Evolutionary conservation across 495 filamentous ascomycete genomes (phyloP).

Genomic region (Pseudomonodictys pantanalensis): DNA sequence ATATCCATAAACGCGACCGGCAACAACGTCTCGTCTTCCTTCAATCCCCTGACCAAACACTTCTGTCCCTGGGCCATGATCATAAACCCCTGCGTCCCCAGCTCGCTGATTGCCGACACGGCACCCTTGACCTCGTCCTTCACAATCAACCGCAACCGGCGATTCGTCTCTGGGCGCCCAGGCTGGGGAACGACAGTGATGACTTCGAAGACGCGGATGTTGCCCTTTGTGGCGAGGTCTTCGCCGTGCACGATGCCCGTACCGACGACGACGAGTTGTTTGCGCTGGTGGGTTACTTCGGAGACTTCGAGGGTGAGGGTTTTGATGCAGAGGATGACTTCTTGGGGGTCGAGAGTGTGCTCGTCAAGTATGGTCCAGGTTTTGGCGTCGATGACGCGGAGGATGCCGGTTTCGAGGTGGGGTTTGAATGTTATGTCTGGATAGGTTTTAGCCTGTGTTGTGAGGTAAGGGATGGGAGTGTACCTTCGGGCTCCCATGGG

Average conservation of each 20-base stretch:
- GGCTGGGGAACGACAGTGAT: conserved; percentile 89
- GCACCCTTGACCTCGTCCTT: conserved; percentile 90
- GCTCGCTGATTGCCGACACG: conserved; percentile 80
- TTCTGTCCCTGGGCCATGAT: conserved; percentile 94
- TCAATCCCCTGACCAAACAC: conserved; percentile 90
- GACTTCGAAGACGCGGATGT: conserved; percentile 86
- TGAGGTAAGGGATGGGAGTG: neutral
- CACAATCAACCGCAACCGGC: conserved; percentile 77
- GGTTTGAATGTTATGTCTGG: conserved; percentile 62
- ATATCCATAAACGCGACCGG: conserved; percentile 98
- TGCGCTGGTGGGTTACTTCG: conserved; percentile 81
- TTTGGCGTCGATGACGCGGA: conserved; percentile 72
- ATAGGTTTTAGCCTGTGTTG: neutral
- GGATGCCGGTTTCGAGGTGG: conserved; percentile 58
- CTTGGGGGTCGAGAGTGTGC: conserved; percentile 57
- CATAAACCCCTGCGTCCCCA: conserved; percentile 90
- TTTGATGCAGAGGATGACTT: conserved; percentile 75
- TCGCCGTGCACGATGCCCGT: conserved; percentile 82
- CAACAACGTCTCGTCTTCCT: conserved; percentile 86
- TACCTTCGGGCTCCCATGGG: conserved; percentile 73
- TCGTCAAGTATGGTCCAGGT: conserved; percentile 76
- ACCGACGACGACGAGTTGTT: conserved; percentile 76
- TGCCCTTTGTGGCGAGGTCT: conserved; percentile 79
- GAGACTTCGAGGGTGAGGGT: conserved; percentile 84
- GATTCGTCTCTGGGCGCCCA: conserved; percentile 75